Percentiles rank a stretch among this genome's conserved stretches.
These are phyloP conservation scores for Mycothermus thermophilus DNA, from an alignment of 495 filamentous ascomycete species.

Conservation along the genomic window DNA sequence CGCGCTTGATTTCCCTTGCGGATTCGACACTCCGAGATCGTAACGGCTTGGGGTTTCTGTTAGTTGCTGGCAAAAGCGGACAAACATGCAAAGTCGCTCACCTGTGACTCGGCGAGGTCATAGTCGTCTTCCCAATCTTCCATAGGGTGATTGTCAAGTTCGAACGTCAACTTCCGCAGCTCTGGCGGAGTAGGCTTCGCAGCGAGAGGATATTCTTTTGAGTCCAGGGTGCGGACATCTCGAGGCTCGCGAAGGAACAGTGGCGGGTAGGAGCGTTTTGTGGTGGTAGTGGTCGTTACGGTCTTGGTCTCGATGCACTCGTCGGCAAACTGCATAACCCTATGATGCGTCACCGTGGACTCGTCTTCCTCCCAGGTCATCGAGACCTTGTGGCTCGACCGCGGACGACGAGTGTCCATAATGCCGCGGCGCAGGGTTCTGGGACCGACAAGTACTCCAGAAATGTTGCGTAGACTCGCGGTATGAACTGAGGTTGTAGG, in stretches of 20 bases:
- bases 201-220: constrained; percentile 83
- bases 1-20: constrained; percentile 18
- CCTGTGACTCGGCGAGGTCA: constrained; percentile 21
- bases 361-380: constrained; percentile 34
- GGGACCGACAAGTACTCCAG: neutral
- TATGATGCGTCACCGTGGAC: constrained; percentile 15
- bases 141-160: constrained; percentile 40
- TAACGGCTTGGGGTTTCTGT: constrained; percentile 13
- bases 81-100: constrained; percentile 1
- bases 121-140: constrained; percentile 53
- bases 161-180: constrained; percentile 59
- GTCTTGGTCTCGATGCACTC: constrained; percentile 49
- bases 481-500: neutral
- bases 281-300: constrained; percentile 89
- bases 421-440: neutral
- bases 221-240: constrained; percentile 59
- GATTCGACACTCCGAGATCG: constrained; percentile 23
- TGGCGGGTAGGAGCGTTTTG: constrained; percentile 78
- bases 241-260: constrained; percentile 63
- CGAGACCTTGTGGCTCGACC: constrained; percentile 33
- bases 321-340: constrained; percentile 35
- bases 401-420: constrained; percentile 26
- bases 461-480: no score
- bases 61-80: constrained; percentile 5
- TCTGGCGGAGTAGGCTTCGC: constrained; percentile 61